Conservation (phyloP, 2,329 filamentous ascomycete genomes). For the Teratosphaeriaceae sp. region DNA sequence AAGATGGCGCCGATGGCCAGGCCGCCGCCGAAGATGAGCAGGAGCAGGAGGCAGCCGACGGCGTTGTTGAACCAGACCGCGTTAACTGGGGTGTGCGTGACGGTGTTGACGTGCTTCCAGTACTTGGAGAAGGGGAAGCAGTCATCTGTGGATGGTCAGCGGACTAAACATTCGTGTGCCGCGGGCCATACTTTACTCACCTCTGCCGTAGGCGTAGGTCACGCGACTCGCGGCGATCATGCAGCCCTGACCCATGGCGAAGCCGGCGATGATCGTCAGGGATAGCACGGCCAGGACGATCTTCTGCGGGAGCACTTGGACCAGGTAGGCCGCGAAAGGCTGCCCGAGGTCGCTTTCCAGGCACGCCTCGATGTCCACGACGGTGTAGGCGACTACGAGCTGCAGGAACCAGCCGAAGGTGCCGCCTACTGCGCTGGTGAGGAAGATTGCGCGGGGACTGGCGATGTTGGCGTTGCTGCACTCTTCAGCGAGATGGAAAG, state of each 20-base stretch:
- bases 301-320: constrained; percentile 57
- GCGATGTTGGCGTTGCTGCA: constrained; percentile 67
- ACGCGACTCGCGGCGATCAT: constrained; percentile 52
- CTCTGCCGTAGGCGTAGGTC: constrained; percentile 55
- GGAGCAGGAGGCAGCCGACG: constrained; percentile 53
- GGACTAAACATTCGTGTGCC: background rate
- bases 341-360: constrained; percentile 58
- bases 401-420: constrained; percentile 68
- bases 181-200: background rate
- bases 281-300: constrained; percentile 56
- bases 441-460: constrained; percentile 63
- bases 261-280: constrained; percentile 62
- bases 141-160: constrained; percentile 42
- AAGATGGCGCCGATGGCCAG: constrained; percentile 62
- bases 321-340: constrained; percentile 63
- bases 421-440: constrained; percentile 61
- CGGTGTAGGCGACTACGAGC: constrained; percentile 65
- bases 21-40: constrained; percentile 59
- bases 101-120: constrained; percentile 54
- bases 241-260: constrained; percentile 66
- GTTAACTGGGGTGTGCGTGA: constrained; percentile 61
- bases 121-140: constrained; percentile 57
- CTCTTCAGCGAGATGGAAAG: constrained; percentile 69
- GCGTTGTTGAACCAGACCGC: constrained; percentile 60
- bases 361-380: constrained; percentile 54